Evolutionary conservation across 2,329 filamentous ascomycete genomes (phyloP).

Genomic region (Colletotrichum horii): DNA sequence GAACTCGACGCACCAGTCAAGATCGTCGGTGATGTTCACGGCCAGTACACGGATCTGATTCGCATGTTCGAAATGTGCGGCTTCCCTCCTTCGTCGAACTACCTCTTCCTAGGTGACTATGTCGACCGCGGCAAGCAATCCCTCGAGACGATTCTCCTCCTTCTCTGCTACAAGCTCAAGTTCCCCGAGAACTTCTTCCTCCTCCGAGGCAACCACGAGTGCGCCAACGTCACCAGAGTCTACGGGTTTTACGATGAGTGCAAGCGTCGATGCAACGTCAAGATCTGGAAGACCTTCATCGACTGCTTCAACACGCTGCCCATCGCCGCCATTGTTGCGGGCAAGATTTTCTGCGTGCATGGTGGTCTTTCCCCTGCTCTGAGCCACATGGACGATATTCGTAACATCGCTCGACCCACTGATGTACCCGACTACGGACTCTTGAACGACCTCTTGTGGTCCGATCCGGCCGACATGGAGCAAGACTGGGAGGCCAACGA

Average conservation of each 20-base stretch:
- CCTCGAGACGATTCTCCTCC: constrained; percentile 88
- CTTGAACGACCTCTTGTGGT: constrained; percentile 95
- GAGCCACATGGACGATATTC: constrained; percentile 97
- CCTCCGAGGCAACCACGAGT: constrained; percentile 93
- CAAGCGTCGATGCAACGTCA: constrained; percentile 94
- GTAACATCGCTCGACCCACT: constrained; percentile 92
- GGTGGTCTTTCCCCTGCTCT: constrained; percentile 91
- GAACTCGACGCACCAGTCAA: constrained; percentile 96
- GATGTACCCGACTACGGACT: constrained; percentile 97
- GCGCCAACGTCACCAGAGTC: constrained; percentile 92
- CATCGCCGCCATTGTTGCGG: constrained; percentile 94
- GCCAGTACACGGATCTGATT: constrained; percentile 94
- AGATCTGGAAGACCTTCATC: constrained; percentile 97
- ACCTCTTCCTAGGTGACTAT: constrained; percentile 93
- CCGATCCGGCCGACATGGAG: constrained; percentile 97
- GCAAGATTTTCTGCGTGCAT: constrained; percentile 98
- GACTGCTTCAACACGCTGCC: constrained; percentile 96
- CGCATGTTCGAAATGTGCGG: constrained; percentile 99
- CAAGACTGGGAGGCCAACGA: constrained; percentile 98
- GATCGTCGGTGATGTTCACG: constrained; percentile 96
- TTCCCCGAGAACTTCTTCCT: constrained; percentile 98
- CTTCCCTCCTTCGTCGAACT: constrained; percentile 91
- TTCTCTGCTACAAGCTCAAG: constrained; percentile 96
- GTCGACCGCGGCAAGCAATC: constrained; percentile 97
- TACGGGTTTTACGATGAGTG: constrained; percentile 99